Base-by-base conservation (phyloP, 2,329 filamentous ascomycete species). In the Neonectria hederae region DNA sequence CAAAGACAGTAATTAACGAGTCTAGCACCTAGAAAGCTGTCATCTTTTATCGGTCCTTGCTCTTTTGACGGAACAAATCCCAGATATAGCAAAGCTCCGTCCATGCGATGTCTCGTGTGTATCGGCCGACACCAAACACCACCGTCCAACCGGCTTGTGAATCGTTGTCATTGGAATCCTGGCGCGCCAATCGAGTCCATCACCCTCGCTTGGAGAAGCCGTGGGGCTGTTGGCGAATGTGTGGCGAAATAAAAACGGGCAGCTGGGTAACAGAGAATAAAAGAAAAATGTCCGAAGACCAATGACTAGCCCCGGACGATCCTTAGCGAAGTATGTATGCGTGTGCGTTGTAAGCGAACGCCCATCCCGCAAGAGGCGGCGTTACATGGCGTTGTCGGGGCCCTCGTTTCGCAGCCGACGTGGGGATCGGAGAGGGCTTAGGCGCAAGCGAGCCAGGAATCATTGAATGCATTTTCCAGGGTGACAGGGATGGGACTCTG, bases 331-430 rank as follows among this genome's bases (percentile, higher is more conserved):
- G 30, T 26, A 7, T 26, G 24, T 26, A 7, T 26, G 24, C 24
- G 10, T 32, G 30, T 32, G 10, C 4, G 28, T 28, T 58, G 54
- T 64, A 72, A 63, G 69, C 70, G 68, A 69, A 13, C 17, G 28
- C 24, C 30, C 28, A 35, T 52, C 54, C 46, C 54, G 48, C 26
- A 19, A 26, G 28, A 22, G 43, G 24, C 46, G 30, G 30, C 53
- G 68, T 71, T 67, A 55, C 65, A 63, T 69, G 69, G 63, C 54
- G 32, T 62, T 40, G 57, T 58, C 43, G 28, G 21, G 42, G 24
- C 30, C 57, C 58, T 69, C 70, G 72, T 69, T 73, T 74, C 64
- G 72, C 22, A 74, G 56, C 69, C 72, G 72, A 74, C 62, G 67
- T 63, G 62, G 66, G 45, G 58, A 60, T 35, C 35, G 13, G n/a